Conservation (phyloP, 139 green algal genomes). For the Chlamydomonas sp. region DNA sequence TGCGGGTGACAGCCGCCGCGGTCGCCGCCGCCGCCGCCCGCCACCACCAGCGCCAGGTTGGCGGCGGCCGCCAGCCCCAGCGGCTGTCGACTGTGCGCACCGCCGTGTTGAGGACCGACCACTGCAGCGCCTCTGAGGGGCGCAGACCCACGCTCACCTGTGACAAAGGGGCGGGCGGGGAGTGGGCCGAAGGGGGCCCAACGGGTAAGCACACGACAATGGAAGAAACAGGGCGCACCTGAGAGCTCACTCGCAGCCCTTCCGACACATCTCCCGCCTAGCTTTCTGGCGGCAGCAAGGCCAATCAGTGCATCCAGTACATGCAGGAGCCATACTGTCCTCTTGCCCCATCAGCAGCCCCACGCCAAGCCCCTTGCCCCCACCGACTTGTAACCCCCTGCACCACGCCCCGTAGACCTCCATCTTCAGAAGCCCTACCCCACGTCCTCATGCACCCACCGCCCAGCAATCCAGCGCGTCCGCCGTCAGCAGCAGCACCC, state of each 20-base stretch:
- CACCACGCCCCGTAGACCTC: background rate
- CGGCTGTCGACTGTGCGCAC: conserved; percentile 18
- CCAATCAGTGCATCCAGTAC: no score
- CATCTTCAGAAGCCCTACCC: background rate
- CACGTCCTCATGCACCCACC: no score
- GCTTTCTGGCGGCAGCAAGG: no score
- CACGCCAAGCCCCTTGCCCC: no score
- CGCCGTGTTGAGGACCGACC: conserved; percentile 46
- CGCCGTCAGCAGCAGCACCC: conserved; percentile 43
- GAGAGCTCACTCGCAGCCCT: no score
- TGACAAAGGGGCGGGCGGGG: background rate
- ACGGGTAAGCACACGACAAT: background rate
- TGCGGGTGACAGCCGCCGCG: background rate
- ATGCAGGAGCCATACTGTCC: no score
- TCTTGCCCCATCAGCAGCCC: no score
- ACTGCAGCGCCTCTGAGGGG: conserved; percentile 49
- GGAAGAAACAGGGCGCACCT: background rate
- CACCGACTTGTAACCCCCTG: background rate
- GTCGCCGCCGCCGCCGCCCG: background rate
- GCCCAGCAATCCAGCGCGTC: conserved; percentile 50
- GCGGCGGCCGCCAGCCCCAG: background rate
- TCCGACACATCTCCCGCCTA: no score
- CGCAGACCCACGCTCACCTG: conserved; percentile 52
- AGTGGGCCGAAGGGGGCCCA: background rate
- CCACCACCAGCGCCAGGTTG: conserved; percentile 26